phyloP scores from a whole-genome alignment of 306 rosid genomes.

The Gleditsia sinensis region DNA sequence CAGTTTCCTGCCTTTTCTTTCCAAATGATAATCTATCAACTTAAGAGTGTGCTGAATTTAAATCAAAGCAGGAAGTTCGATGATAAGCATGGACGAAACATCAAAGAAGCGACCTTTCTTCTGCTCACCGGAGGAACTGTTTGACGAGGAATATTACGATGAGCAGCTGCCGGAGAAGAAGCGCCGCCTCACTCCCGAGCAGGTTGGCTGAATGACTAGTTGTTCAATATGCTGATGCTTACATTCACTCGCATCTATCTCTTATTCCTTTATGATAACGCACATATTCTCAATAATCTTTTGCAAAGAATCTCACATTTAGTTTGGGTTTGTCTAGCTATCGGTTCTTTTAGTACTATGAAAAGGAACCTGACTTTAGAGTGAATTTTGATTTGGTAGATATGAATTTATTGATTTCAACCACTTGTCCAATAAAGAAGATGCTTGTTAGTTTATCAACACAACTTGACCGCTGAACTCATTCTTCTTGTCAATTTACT shows the following conservation, averaged over 20 bases:
- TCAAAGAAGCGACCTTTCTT: conserved; percentile 79
- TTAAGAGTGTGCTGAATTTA: not conserved
- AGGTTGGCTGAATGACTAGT: conserved; percentile 51
- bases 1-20: not conserved
- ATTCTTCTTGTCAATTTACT: conserved; percentile 22
- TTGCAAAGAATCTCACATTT: not conserved
- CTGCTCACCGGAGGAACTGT: conserved; percentile 80
- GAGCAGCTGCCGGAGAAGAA: conserved; percentile 96
- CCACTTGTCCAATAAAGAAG: not conserved
- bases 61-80: conserved; percentile 57
- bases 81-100: conserved; percentile 76
- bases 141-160: conserved; percentile 85
- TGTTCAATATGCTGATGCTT: conserved; percentile 33
- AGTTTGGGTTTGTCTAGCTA: conserved; percentile 18
- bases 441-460: conserved; percentile 16
- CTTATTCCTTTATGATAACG: conserved; percentile 38
- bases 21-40: not conserved
- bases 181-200: conserved; percentile 92
- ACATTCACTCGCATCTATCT: conserved; percentile 12
- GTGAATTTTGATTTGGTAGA: conserved; percentile 23
- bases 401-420: conserved; percentile 29
- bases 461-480: conserved; percentile 23
- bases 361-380: conserved; percentile 24
- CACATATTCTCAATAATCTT: conserved; percentile 25
- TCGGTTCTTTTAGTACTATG: not conserved